Conservation (phyloP, 805 yeast species). For the Lipomyces yamadae region DNA sequence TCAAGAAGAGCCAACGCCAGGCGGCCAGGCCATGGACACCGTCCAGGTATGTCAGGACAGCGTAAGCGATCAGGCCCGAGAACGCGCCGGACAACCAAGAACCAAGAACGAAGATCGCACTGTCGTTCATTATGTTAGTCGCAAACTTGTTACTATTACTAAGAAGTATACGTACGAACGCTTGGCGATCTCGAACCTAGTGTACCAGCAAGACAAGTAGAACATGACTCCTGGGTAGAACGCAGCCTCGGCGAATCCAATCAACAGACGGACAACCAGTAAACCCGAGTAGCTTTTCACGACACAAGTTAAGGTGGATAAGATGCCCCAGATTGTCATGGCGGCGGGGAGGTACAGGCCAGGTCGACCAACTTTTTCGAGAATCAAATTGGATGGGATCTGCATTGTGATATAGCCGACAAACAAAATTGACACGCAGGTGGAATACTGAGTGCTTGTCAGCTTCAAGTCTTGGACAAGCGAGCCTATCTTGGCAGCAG, state of each 20-base stretch:
- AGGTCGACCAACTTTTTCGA: constrained; percentile 56
- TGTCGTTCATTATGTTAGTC: constrained; percentile 1
- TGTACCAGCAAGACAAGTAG: constrained; percentile 61
- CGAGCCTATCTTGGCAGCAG: constrained; percentile 54
- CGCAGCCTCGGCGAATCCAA: constrained; percentile 57
- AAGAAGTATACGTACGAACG: constrained; percentile 45
- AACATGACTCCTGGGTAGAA: constrained; percentile 56
- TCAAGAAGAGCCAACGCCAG: constrained; percentile 63
- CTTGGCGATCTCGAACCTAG: constrained; percentile 55
- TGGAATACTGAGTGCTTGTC: constrained; percentile 50
- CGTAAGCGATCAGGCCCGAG: constrained; percentile 60
- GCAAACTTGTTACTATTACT: constrained; percentile 39
- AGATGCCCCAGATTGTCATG: constrained; percentile 55
- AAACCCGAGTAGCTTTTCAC: constrained; percentile 53
- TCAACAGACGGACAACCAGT: constrained; percentile 51
- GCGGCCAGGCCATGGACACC: constrained; percentile 51
- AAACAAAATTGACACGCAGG: constrained; percentile 56
- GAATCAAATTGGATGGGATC: constrained; percentile 55
- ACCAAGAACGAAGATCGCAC: constrained; percentile 56
- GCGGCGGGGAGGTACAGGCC: constrained; percentile 55
- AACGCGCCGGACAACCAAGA: constrained; percentile 58
- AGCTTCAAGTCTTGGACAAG: constrained; percentile 51
- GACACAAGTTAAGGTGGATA: constrained; percentile 54
- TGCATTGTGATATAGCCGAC: constrained; percentile 57
- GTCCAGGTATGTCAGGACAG: constrained; percentile 53